phyloP scores from a whole-genome alignment of 805 yeast genomes.

The Candida peoriensis region DNA sequence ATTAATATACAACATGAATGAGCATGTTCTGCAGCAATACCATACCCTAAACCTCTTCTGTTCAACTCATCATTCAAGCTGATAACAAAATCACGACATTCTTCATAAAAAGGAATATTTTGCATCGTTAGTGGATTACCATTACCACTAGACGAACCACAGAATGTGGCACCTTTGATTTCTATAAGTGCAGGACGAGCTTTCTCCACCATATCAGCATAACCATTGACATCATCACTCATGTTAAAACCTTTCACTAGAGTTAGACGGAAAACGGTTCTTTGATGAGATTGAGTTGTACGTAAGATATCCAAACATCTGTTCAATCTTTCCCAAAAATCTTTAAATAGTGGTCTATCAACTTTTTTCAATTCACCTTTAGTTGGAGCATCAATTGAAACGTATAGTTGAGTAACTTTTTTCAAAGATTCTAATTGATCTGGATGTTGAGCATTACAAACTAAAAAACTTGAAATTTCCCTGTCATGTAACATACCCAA shows the following conservation, averaged over 20 bases:
- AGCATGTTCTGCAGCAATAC: slow-evolving; percentile 91
- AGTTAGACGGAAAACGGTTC: slow-evolving; percentile 88
- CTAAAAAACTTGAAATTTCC: slow-evolving; percentile 81
- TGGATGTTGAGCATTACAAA: slow-evolving; percentile 96
- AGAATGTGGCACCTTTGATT: slow-evolving; percentile 91
- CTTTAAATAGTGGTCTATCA: slow-evolving; percentile 84
- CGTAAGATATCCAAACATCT: slow-evolving; percentile 74
- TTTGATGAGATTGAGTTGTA: slow-evolving; percentile 70
- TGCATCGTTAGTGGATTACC: slow-evolving; percentile 93
- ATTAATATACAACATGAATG: slow-evolving; percentile 89
- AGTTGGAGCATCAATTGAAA: slow-evolving; percentile 91
- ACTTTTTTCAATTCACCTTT: slow-evolving; percentile 73
- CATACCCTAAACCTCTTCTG: slow-evolving; percentile 66
- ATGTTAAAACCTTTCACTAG: slow-evolving; percentile 90
- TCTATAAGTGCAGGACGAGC: slow-evolving; percentile 87
- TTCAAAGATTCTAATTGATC: slow-evolving; percentile 63
- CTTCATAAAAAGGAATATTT: slow-evolving; percentile 91
- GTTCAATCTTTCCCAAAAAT: slow-evolving; percentile 87
- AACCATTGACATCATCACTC: slow-evolving; percentile 72
- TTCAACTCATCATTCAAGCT: slow-evolving; percentile 56
- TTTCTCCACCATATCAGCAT: slow-evolving; percentile 79
- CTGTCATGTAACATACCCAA: slow-evolving; percentile 73
- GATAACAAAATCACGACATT: slow-evolving; percentile 72
- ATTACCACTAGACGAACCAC: slow-evolving; percentile 81
- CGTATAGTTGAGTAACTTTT: slow-evolving; percentile 86